Conservation (phyloP, 192 early-diverging fungal genomes). For the Coemansia sp. region DNA sequence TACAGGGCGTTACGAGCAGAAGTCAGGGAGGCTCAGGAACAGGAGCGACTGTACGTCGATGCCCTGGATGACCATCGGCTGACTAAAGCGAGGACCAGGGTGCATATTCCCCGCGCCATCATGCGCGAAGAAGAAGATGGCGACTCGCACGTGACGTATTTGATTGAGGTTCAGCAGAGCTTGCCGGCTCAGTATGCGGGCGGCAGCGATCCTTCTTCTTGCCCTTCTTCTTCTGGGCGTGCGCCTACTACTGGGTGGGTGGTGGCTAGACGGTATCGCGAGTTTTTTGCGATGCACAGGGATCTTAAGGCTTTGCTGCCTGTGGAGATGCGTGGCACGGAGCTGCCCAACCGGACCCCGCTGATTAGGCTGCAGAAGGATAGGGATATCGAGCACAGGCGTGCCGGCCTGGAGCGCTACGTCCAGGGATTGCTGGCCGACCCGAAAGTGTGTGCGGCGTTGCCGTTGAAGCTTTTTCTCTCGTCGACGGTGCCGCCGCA, state of each 20-base stretch:
- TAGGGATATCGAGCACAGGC: slow-evolving; percentile 69
- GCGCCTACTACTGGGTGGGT: slow-evolving; percentile 63
- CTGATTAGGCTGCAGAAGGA: slow-evolving; percentile 66
- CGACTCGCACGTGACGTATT: slow-evolving; percentile 30
- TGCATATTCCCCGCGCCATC: slow-evolving; percentile 47
- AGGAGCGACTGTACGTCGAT: slow-evolving; percentile 64
- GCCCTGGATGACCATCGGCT: slow-evolving; percentile 65
- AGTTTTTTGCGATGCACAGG: slow-evolving; percentile 83
- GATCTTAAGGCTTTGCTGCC: slow-evolving; percentile 61
- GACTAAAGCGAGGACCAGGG: slow-evolving; percentile 49
- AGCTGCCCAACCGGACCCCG: slow-evolving; percentile 76
- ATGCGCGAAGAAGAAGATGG: slow-evolving; percentile 2
- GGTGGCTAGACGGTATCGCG: slow-evolving; percentile 77
- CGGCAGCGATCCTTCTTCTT: not conserved
- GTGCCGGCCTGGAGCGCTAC: slow-evolving; percentile 70
- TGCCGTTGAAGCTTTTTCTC: slow-evolving; percentile 71
- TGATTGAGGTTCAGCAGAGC: slow-evolving; percentile 73
- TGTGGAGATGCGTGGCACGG: slow-evolving; percentile 60
- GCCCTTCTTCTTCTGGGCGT: not conserved
- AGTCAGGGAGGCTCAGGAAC: slow-evolving; percentile 60
- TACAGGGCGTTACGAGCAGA: slow-evolving; percentile 61
- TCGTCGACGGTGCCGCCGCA: slow-evolving; percentile 50
- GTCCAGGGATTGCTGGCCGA: slow-evolving; percentile 62
- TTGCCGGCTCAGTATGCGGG: slow-evolving; percentile 49
- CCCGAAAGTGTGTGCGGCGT: slow-evolving; percentile 61